Conservation (phyloP, 495 filamentous ascomycete genomes). For the Podospora australis region DNA sequence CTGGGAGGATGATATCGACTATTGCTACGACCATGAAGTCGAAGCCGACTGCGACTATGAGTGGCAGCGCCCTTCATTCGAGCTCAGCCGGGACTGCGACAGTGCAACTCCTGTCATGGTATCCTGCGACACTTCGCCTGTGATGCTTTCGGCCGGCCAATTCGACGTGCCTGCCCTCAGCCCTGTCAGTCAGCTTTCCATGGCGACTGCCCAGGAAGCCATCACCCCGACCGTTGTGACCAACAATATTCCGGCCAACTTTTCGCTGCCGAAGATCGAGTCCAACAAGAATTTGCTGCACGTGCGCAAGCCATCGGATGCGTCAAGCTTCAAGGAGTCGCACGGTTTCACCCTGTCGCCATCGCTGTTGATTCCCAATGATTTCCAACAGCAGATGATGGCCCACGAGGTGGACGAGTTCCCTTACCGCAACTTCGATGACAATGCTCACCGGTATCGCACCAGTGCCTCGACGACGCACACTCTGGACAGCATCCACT, state of each 20-base stretch:
- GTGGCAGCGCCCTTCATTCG: slow-evolving; percentile 58
- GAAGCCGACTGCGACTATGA: slow-evolving; percentile 89
- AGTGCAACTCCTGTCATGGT: slow-evolving; percentile 18
- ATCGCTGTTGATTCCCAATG: slow-evolving; percentile 46
- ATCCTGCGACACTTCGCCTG: slow-evolving; percentile 24
- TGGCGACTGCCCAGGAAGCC: slow-evolving; percentile 29
- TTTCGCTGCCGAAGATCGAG: slow-evolving; percentile 35
- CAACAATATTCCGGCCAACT: slow-evolving; percentile 33
- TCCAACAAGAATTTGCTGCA: slow-evolving; percentile 24
- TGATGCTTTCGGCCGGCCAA: slow-evolving; percentile 34
- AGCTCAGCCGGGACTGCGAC: slow-evolving; percentile 30
- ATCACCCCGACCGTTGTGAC: slow-evolving; percentile 33
- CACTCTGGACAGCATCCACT: slow-evolving; percentile 25
- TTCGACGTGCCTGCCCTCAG: slow-evolving; percentile 44
- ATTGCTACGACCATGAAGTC: slow-evolving; percentile 83
- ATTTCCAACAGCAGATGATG: slow-evolving; percentile 43
- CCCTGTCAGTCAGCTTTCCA: slow-evolving; percentile 36
- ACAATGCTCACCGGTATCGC: slow-evolving; percentile 25
- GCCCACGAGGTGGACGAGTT: slow-evolving; percentile 29
- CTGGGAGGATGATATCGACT: slow-evolving; percentile 95
- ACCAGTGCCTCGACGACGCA: slow-evolving; percentile 41
- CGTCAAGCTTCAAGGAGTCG: slow-evolving; percentile 47
- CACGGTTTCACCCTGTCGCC: slow-evolving; percentile 51
- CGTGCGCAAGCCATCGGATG: slow-evolving; percentile 35
- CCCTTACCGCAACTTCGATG: slow-evolving; percentile 27